Conservation (phyloP, 495 filamentous ascomycete species). For the Hypoxylon fuscum region DNA sequence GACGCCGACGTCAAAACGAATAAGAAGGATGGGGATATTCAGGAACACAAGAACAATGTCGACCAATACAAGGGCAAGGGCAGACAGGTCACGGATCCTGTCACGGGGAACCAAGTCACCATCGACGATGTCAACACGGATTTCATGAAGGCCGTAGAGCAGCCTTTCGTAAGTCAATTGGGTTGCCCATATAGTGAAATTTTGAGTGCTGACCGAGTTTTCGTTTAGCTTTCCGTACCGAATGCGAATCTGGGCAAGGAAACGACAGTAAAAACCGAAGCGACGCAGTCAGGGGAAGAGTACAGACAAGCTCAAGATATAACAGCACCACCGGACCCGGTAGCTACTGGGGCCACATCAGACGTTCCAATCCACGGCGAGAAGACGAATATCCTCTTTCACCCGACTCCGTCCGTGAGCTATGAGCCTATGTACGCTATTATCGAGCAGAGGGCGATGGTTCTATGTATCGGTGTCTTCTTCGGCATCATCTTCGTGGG, state of each 20-base stretch:
- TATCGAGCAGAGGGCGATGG: slow-evolving; percentile 75
- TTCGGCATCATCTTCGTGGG: slow-evolving; percentile 79
- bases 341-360: slow-evolving; percentile 79
- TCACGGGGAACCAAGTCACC: slow-evolving; percentile 82
- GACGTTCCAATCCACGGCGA: slow-evolving; percentile 96
- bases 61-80: slow-evolving; percentile 56
- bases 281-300: slow-evolving; percentile 66
- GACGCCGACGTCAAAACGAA: slow-evolving; percentile 60
- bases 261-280: slow-evolving; percentile 70
- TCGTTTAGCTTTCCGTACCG: slow-evolving; percentile 75
- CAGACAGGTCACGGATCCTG: slow-evolving; percentile 84
- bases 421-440: slow-evolving; percentile 84
- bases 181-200: too few species aligned
- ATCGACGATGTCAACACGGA: slow-evolving; percentile 82
- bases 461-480: slow-evolving; percentile 73
- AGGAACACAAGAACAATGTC: slow-evolving; percentile 51
- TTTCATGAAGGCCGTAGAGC: slow-evolving; percentile 74
- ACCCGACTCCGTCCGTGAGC: slow-evolving; percentile 87
- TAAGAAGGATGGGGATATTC: slow-evolving; percentile 43
- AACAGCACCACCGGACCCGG: slow-evolving; percentile 88
- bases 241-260: slow-evolving; percentile 86
- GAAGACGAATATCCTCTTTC: slow-evolving; percentile 95
- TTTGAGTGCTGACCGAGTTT: neutral
- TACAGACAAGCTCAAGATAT: slow-evolving; percentile 88
- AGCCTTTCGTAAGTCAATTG: slow-evolving; percentile 72